Evolutionary conservation across 2,329 filamentous ascomycete species (phyloP), one percentile per base, ranked within the genome.

Genomic region (Madurella fahalii): DNA sequence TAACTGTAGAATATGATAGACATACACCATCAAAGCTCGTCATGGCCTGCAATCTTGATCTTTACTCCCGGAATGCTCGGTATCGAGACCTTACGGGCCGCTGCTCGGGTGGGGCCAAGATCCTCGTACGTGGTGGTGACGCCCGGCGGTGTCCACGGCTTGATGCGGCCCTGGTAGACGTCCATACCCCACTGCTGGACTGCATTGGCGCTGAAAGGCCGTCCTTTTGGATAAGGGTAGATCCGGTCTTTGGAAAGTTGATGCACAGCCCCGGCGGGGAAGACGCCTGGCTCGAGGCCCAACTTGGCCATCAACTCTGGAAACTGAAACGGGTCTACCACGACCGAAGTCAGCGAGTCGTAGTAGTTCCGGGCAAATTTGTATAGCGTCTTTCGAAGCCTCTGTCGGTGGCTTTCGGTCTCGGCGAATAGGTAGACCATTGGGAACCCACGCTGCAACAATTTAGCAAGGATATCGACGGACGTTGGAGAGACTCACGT

Each of bases 371-470:
- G 61, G 2, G 70, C 70, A n/a, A 72, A 68, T 32, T 56, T 62
- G 50, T 58, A 61, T 9, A 73, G 57, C 7, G 58, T 55, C 17
- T 56, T 50, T 9, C 69, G 66, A 11, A 72, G 61, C 16, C 60
- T 47, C 12, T 67, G 58, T 0, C 71, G 66, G 32, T 67, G 63
- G 5, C 51, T 25, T 32, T 67, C 63, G 20, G 67, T 68, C 5
- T 57, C 45, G 8, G 68, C 66, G 53, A 73, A 71, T 46, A 73
- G 57, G 57, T 72, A 73, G 42, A 73, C 63, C 59, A 73, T 72
- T 5, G 71, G 66, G 65, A 65, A 69, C 17, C 64, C 68, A 42
- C 67, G 68, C 65, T 70, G 52, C 9, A 17, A 30, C 9, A 41
- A 44, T 9, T 37, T 39, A 3, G 9, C 31, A 4, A 32, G 2